Evolutionary conservation across 768 basidiomycete species (phyloP).

Genomic region (Cantharellus cinnabarinus): DNA sequence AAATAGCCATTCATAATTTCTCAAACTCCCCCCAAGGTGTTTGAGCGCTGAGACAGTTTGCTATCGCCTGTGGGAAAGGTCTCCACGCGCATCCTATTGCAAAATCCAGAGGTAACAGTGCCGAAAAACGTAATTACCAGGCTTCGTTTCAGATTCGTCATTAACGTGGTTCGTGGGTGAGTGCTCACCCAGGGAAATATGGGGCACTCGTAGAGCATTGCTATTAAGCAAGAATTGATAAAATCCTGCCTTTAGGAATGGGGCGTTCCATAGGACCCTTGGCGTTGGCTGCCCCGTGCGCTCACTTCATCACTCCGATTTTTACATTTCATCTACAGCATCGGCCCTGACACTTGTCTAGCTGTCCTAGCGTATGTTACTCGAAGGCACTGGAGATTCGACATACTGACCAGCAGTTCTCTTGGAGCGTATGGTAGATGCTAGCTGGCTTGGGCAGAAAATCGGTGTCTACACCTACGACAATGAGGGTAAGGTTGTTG

Average conservation of each 20-base stretch:
- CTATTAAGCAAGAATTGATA: slow-evolving; percentile 91
- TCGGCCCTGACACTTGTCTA: slow-evolving; percentile 93
- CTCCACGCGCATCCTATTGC: background rate
- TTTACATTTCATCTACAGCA: slow-evolving; percentile 26
- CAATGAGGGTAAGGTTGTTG: background rate
- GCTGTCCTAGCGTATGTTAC: slow-evolving; percentile 76
- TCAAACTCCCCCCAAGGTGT: slow-evolving; percentile 63
- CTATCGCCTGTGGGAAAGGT: slow-evolving; percentile 77
- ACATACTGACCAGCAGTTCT: slow-evolving; percentile 87
- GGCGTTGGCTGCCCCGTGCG: slow-evolving; percentile 26
- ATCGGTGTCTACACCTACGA: slow-evolving; percentile 49
- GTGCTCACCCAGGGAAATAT: background rate
- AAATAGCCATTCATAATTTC: slow-evolving; percentile 74
- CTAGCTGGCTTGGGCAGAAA: slow-evolving; percentile 84
- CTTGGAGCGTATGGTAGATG: slow-evolving; percentile 90
- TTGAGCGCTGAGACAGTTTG: slow-evolving; percentile 59
- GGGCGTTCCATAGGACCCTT: slow-evolving; percentile 88
- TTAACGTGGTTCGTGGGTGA: slow-evolving; percentile 44
- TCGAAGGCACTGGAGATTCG: slow-evolving; percentile 74
- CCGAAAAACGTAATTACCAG: slow-evolving; percentile 71
- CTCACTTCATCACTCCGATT: background rate
- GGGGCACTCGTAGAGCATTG: slow-evolving; percentile 40
- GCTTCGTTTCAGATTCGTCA: slow-evolving; percentile 85
- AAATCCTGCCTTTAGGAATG: slow-evolving; percentile 84
- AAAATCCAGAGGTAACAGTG: slow-evolving; percentile 55